Base-by-base conservation (phyloP, 495 filamentous ascomycete genomes). In the Xylaria venustula region DNA sequence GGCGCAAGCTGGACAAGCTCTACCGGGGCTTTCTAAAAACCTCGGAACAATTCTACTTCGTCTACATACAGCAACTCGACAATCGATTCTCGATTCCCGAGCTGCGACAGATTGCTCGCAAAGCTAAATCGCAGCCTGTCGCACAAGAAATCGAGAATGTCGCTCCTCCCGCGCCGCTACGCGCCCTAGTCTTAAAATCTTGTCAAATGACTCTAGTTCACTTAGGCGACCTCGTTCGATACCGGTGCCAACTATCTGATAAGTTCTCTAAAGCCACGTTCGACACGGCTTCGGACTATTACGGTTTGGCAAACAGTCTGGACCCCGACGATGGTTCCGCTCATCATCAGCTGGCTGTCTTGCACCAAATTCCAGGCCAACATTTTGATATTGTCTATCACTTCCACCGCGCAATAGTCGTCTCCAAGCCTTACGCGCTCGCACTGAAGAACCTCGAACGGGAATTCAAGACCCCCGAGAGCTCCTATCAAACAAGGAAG, bases 161-260 rank as follows among this genome's bases (percentile, higher is more conserved):
- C 15, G 71, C 77, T 3, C 65, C 66, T 7, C 73, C 83, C 7
- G 70, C 80, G 17, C 69, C 82, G 5, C 65, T 88, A 40, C 80
- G 83, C 40, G 66, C 78, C 14, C 73, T 81, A 36, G 82, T 93
- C 54, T 81, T 91, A 7, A 71, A 77, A 54, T 93, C 90, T 14
- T 97, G 92, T 73, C 88, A 97, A 75, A 85, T 86, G 51, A 89
- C 90, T 8, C 81, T 98, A 28, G 87, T 97, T 46, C 88, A 85
- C 55, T 84, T 98, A 9, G 94, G 94, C 45, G 94, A 98, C 69
- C 82, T 98, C 28, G 92, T 91, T 34, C 86, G 94, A 63, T 98
- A 97, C 71, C 88, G 95, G 46, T 91, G 92, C 68, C 85, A 86
- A 25, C 83, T 89, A 70, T 66, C 67, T 7, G 67, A 70, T 19